Base-by-base conservation (phyloP, 495 filamentous ascomycete genomes). In the Lichenothelia convexa region DNA sequence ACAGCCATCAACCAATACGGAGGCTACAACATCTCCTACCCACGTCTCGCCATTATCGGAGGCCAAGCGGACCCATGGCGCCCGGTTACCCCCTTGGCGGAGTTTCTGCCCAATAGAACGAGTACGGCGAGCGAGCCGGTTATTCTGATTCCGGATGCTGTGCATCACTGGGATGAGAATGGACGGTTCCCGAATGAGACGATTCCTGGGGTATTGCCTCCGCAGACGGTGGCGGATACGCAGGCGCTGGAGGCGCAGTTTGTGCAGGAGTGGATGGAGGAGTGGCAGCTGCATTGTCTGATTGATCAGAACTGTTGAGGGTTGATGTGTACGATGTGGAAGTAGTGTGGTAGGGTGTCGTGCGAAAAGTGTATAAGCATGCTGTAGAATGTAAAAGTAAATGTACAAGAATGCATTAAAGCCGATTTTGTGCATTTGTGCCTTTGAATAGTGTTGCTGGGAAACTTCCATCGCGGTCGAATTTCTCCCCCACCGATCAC, bases 161-260 rank as follows among this genome's bases (percentile, higher is more conserved):
- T 78, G 31, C 75, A 80, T 51, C 73, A 79, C 53, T 80, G 69
- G 70, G 76, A 80, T 50, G 68, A 80, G 63, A 78, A 80, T 48
- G 75, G 73, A 6, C 35, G 77, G 30, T 73, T 73, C 32, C 54
- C 58, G 3, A 74, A 76, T 42, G 59, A 78, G 58, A 29, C 9
- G 24, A 71, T 66, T 3, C 62, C 49, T 9, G 32, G 59, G 3
- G 54, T 54, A 1, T 39, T 71, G 33, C 72, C 73, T 15, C 76
- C 76, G 1, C 35, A 39, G 3, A 53, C 62, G 26, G 62, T 81
- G 2, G 50, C 45, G 17, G 58, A 70, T 18, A 54, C 65, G 17
- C 77, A 81, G 50, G 45, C 46, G 38, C 44, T 62, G 38, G 64
- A 77, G 50, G 51, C 60, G 9, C 42, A 50, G 22, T 78, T 80